A percentile compares a stretch with the other conserved stretches of the same genome.
phyloP scores from a whole-genome alignment of 768 basidiomycete genomes.

The Gyrodon lividus region DNA sequence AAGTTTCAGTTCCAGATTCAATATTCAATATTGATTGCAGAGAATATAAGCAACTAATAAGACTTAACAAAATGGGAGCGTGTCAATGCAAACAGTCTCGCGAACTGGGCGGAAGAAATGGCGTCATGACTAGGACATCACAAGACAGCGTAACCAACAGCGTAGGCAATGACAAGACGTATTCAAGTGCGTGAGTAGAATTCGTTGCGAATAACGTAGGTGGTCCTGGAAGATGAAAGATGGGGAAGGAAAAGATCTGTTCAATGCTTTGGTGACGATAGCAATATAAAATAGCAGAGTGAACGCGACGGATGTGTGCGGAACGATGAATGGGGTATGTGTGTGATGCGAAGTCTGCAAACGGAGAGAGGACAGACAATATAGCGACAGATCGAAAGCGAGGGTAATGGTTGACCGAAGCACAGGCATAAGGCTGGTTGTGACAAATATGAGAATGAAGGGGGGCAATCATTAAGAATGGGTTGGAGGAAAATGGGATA shows the following conservation, averaged over 20 bases:
- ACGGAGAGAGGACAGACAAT: constrained; percentile 14
- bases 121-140: constrained; percentile 15
- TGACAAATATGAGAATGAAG: constrained; percentile 19
- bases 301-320: constrained; percentile 33
- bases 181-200: constrained; percentile 12
- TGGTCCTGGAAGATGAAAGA: not conserved
- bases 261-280: constrained; percentile 26
- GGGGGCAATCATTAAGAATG: not conserved
- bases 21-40: not conserved
- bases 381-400: constrained; percentile 25
- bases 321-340: constrained; percentile 14
- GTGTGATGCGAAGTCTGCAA: constrained; percentile 4
- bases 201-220: constrained; percentile 19
- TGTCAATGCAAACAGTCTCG: constrained; percentile 5
- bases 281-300: constrained; percentile 35
- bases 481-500: not conserved
- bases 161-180: constrained; percentile 8
- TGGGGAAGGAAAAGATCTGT: constrained; percentile 3
- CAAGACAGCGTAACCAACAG: constrained; percentile 16
- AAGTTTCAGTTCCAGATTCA: not conserved
- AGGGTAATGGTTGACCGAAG: constrained; percentile 4
- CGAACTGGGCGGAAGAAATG: constrained; percentile 7
- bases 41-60: constrained; percentile 18
- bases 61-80: constrained; percentile 8
- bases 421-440: constrained; percentile 17